phyloP scores from a whole-genome alignment of 148 eudicot species.

The Polygonum aviculare region DNA sequence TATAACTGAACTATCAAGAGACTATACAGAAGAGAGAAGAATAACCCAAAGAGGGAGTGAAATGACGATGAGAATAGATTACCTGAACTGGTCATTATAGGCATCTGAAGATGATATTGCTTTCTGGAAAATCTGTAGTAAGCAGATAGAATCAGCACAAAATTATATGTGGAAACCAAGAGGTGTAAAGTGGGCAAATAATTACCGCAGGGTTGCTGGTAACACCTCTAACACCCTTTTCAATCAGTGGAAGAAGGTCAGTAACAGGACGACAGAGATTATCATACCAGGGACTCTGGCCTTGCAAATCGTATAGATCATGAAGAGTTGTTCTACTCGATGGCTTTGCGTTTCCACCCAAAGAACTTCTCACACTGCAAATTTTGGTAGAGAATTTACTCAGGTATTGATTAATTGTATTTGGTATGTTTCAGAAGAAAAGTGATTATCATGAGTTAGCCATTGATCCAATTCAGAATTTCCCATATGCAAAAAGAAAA shows the following conservation, averaged over 20 bases:
- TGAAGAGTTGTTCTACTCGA: constrained; percentile 66
- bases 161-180: background rate
- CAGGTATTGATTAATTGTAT: background rate
- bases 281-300: constrained; percentile 98
- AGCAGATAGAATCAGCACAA: background rate
- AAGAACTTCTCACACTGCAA: constrained; percentile 54
- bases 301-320: constrained; percentile 81
- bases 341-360: constrained; percentile 53
- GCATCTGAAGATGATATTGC: constrained; percentile 95
- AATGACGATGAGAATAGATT: constrained; percentile 1
- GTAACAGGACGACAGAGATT: constrained; percentile 93
- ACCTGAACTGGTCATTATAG: constrained; percentile 91
- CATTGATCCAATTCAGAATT: background rate
- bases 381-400: background rate
- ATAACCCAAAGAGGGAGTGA: background rate
- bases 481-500: background rate
- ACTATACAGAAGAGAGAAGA: background rate
- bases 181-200: background rate
- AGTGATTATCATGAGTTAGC: background rate
- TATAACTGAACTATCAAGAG: background rate
- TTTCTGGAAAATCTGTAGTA: constrained; percentile 89
- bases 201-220: constrained; percentile 97
- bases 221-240: constrained; percentile 85
- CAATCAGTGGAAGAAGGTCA: constrained; percentile 77
- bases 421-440: background rate